Conservation (phyloP, 2,329 filamentous ascomycete genomes). For the Botrytis deweyae region DNA sequence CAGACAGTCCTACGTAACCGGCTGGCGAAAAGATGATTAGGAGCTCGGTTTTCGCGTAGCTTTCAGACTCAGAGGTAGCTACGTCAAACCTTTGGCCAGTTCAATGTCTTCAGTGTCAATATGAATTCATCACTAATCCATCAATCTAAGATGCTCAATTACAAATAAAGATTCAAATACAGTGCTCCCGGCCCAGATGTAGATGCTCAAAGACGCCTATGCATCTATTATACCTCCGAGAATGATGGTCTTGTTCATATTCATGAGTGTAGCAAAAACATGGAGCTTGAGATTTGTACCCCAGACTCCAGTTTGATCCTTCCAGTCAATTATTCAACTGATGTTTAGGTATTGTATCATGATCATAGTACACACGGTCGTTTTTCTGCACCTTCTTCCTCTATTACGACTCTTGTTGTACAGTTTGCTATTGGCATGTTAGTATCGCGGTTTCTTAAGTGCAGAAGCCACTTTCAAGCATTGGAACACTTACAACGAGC, state of each 20-base stretch:
- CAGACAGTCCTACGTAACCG: not conserved
- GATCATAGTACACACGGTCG: conserved; percentile 29
- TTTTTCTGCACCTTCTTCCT: conserved; percentile 13
- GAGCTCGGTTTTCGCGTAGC: not conserved
- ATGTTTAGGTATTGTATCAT: conserved; percentile 16
- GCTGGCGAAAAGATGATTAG: not conserved
- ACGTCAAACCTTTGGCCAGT: not conserved
- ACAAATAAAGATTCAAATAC: conserved; percentile 10
- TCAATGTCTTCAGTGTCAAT: not conserved
- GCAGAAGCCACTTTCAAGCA: not conserved
- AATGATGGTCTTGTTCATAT: not conserved
- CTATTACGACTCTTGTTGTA: conserved; percentile 36
- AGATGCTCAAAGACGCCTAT: not conserved
- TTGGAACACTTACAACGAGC: conserved; percentile 59
- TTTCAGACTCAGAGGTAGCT: not conserved
- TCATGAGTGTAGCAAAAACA: not conserved
- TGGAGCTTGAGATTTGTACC: not conserved
- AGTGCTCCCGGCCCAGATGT: not conserved
- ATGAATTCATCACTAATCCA: conserved; percentile 5
- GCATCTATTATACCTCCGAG: not conserved
- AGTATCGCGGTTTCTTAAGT: not conserved
- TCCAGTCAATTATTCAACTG: conserved; percentile 13
- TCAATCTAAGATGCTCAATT: conserved; percentile 9
- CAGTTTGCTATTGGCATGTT: conserved; percentile 38
- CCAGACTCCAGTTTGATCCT: conserved; percentile 9